Evolutionary conservation across 2,329 filamentous ascomycete genomes (phyloP), one percentile per base, ranked within the genome.

Genomic region (Aspergillus felis): DNA sequence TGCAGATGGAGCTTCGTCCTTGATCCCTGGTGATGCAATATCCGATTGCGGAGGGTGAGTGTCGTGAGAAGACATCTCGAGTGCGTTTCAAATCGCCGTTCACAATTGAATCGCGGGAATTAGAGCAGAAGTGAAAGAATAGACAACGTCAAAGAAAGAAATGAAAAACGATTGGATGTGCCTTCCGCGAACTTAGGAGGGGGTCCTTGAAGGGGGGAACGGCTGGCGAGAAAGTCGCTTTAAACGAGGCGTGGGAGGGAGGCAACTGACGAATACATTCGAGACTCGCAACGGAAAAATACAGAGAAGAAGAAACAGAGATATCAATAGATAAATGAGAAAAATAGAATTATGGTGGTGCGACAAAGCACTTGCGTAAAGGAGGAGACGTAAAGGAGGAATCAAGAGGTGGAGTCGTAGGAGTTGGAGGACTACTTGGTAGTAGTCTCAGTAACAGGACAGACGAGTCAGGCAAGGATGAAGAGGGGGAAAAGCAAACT

Each of bases 31-130:
- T 44, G 57, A 60, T 54, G 60, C 51, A 41, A 57, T 46, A 54
- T 64, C 66, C 52, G 63, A 51, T 51, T 61, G 62, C 41, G 66
- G 56, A 49, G 64, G 57, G 27, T 67, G 56, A 49, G 64, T 56
- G 27, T 67, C 64, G 57, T 49, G 68, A 53, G 68, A 61, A 47
- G 63, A 54, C 61, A 65, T 65, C 47, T 50, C 51, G 17, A 17
- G 44, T 9, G n/a, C 14, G 46, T 38, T 38, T 38, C 32, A 38
- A 38, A 38, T 17, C 32, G 32, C 32, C 14, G 32, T 17, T 38
- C 14, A 17, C 32, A 6, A 38, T 38, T 5, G 32, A 38, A 38
- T 38, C 14, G 32, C 17, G 14, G 14, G 32, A 29, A 38, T 17
- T 38, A 38, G 14, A 38, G 14, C 6, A 38, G 32, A 38, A 38